These are phyloP conservation scores for Cantharellus cinnabarinus DNA, from an alignment of 768 basidiomycete genomes.

Conservation along the genomic window DNA sequence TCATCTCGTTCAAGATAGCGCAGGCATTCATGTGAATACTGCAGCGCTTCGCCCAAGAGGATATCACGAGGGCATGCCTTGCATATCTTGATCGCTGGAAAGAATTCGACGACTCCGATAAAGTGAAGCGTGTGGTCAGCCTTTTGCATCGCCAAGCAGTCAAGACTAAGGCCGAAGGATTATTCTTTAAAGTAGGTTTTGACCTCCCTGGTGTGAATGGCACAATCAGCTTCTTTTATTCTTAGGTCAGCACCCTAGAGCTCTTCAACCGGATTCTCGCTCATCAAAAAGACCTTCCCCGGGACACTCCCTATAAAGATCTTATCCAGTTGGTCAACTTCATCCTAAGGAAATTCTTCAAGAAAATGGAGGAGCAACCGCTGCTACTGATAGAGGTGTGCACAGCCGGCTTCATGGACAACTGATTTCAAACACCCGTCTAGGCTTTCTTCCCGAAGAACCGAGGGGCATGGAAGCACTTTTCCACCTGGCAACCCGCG, in stretches of 20 bases:
- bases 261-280: slow-evolving; percentile 77
- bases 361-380: slow-evolving; percentile 60
- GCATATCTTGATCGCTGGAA: slow-evolving; percentile 66
- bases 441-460: slow-evolving; percentile 85
- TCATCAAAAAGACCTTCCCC: slow-evolving; percentile 59
- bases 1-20: slow-evolving; percentile 6
- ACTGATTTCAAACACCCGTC: background rate
- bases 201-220: background rate
- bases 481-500: slow-evolving; percentile 53
- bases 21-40: background rate
- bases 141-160: slow-evolving; percentile 84
- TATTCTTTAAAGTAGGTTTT: slow-evolving; percentile 75
- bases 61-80: slow-evolving; percentile 68
- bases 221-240: background rate
- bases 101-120: slow-evolving; percentile 56
- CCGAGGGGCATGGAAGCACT: slow-evolving; percentile 67
- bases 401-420: background rate
- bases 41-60: slow-evolving; percentile 78
- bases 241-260: slow-evolving; percentile 67
- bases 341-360: slow-evolving; percentile 87
- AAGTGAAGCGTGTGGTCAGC: slow-evolving; percentile 77
- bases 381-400: slow-evolving; percentile 79
- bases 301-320: slow-evolving; percentile 62
- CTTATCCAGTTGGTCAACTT: slow-evolving; percentile 67
- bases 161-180: slow-evolving; percentile 74